Conservation (phyloP, 2,329 filamentous ascomycete species). For the Aspergillus persii region DNA sequence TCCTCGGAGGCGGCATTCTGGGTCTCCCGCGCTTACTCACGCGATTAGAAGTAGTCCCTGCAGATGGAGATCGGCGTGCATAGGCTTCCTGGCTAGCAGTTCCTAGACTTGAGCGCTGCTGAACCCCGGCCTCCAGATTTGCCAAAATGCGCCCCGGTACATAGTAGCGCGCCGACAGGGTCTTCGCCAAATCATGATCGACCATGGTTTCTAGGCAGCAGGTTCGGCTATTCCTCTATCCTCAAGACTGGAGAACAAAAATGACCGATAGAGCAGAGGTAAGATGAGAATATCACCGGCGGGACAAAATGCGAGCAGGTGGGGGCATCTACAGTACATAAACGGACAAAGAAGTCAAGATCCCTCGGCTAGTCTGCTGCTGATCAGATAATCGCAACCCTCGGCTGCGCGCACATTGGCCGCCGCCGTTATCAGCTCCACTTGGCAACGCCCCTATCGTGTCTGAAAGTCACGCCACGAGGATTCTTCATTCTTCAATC, state of each 20-base stretch:
- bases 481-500: no score
- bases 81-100: background rate
- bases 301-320: background rate
- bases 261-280: background rate
- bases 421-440: no score
- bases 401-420: background rate
- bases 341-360: background rate
- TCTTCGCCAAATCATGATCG: background rate
- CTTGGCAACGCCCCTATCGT: no score
- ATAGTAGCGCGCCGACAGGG: background rate
- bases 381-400: background rate
- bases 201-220: background rate
- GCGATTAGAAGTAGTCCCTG: background rate
- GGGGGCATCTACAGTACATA: background rate
- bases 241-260: background rate
- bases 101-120: background rate
- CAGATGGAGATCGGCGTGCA: background rate
- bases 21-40: background rate
- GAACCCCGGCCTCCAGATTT: background rate
- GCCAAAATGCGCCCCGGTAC: background rate
- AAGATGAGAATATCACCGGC: background rate
- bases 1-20: background rate
- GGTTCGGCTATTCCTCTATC: background rate
- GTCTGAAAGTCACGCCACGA: background rate
- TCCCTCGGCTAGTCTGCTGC: background rate